Evolutionary conservation across 1,284 basidiomycete species (phyloP), one percentile per base, ranked within the genome.

Genomic region (Gomphus bonarii): DNA sequence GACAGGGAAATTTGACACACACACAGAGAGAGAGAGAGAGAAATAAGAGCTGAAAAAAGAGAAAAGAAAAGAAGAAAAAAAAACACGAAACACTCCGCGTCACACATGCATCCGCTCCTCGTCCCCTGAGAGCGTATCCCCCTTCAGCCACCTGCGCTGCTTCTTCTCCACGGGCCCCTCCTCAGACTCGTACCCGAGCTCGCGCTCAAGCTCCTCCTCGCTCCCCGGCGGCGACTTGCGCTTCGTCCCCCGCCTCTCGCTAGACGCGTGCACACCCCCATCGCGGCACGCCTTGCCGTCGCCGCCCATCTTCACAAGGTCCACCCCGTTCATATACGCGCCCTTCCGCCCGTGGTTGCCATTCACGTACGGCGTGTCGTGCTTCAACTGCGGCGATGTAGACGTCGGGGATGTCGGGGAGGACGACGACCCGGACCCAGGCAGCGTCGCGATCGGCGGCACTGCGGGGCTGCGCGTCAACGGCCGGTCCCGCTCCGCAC

Each of bases 401-500:
- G 42, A 48, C 25, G 46, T 10, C 1, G 46, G 46, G 1, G 46
- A 48, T n/a, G 43, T 5, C 25, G 46, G 28, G 3, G 52, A 44
- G 12, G 40, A 31, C 42, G 50, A 28, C 40, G 30, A 31, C 22
- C 31, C 52, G 10, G 50, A 35, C 4, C 31, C 52, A n/a, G 40
- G 40, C 3, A 54, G 38, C 20, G 52, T 54, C 22, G 52, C 52
- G 10, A 54, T 54, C 14, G 52, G 52, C 40, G 52, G 52, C 5
- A 31, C 40, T 9, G 22, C 46, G 25, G 46, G 52, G 22, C 52
- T 54, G 16, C 52, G 40, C 10, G 52, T 48, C 52, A 54, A 18
- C 31, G 52, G 52, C 20, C 52, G n/a, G 10, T 54, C 52, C 2
- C 52, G 52, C 52, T 54, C 52, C 18, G 52, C 52, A 30, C 52